Base-by-base conservation (phyloP, 2,329 filamentous ascomycete species). In the Aspergillus sp. region DNA sequence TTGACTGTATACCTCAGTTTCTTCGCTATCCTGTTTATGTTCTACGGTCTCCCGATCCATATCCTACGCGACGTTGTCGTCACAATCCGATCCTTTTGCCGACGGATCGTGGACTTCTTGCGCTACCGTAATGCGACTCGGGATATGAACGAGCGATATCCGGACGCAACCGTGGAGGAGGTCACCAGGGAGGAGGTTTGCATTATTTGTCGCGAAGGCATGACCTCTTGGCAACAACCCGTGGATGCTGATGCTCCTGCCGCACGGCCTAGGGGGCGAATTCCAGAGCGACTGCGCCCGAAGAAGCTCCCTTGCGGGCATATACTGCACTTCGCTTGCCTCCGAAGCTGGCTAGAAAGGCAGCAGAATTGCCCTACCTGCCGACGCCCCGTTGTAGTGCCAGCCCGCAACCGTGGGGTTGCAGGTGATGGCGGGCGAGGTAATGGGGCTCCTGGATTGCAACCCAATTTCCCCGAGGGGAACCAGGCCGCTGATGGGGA, bases 291-390 rank as follows among this genome's bases (percentile, higher is more conserved):
- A 34, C 74, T 83, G 35, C 75, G 91, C 13, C 86, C 91, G 5
- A 98, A 98, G 68, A 96, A 94, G 62, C 72, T 98, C 7, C 91
- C 91, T 0, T 98, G 91, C 59, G 88, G 89, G 4, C 91, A 98
- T 53, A 91, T 96, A 24, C 65, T 98, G 24, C 91, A 98, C 58
- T 82, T 95, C 44, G 82, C 86, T 29, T 98, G 91, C 57, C 74
- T 98, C 36, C 86, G 91, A 60, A 93, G 88, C 57, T 98, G 91
- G 91, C 72, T 98, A 16, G 91, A 98, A 66, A 74, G 91, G 43
- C 91, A 98, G 58, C 91, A 98, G 63, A 88, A 93, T 20, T 98
- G 91, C 55, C 91, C 91, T 5, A 98, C 86, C 2, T 98, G 91
- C 57, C 78, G 91, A 47, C 75, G 83, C 31, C 80, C 89, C 11